Evolutionary conservation across 1,139 yeast species (phyloP), one percentile per base, ranked within the genome.

Genomic region (Pichia sp.): DNA sequence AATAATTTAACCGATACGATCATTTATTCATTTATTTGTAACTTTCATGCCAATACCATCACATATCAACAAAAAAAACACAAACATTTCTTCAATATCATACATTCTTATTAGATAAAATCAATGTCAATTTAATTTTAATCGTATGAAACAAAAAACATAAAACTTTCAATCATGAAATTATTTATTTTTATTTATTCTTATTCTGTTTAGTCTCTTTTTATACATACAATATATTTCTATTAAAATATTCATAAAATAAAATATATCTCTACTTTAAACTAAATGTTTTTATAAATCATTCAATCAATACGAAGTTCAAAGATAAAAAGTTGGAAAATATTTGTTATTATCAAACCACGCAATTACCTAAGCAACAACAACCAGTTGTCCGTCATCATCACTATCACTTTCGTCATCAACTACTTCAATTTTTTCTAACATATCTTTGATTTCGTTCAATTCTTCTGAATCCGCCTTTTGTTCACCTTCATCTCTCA

Each of bases 401-500:
- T 59, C 60, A 12, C 56, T 54, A 22, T 56, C 55, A 43, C 60
- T 61, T 5, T 48, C 50, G 20, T 44, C 45, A 23, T 39, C 35
- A 18, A 15, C 22, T n/a, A 30, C 53, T 30, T 54, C 56, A 25
- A 48, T 56, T 54, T 46, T 70, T 68, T 35, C 65, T 65, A 46
- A 59, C 62, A 45, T 63, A 64, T 38, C 63, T 64, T 48, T 52
- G 30, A 53, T 53, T 25, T 70, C 71, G 7, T 62, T 67, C 9
- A 50, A 45, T 42, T 63, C 59, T 47, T 58, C 49, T 12, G 58
- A 59, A 6, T 60, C 57, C 13, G 55, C 52, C 46, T 61, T 63
- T 16, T 50, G 53, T 42, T 53, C 53, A n/a, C 66, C 67, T 60
- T 89, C 97, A 59, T 90, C 97, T 71, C 97, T 80, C 90, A 85